phyloP scores from a whole-genome alignment of 2,329 filamentous ascomycete genomes.

The Westerdykella sp. region DNA sequence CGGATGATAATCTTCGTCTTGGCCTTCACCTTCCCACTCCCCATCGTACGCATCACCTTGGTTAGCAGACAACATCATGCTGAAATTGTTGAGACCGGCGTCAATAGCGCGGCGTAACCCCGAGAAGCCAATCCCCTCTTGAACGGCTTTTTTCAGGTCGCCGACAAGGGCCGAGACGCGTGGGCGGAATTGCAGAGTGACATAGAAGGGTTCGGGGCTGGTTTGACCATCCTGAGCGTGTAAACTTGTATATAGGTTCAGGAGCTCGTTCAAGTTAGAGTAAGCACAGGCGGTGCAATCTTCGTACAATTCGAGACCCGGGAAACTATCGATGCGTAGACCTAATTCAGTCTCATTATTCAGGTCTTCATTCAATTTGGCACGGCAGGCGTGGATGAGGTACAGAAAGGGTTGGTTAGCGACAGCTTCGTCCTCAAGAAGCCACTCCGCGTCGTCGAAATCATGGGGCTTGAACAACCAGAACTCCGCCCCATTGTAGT shows the following conservation, averaged over 20 bases:
- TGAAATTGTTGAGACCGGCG: conserved; percentile 25
- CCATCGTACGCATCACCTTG: conserved; percentile 15
- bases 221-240: conserved; percentile 53
- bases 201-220: conserved; percentile 51
- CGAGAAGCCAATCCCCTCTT: conserved; percentile 53
- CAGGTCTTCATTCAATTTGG: conserved; percentile 51
- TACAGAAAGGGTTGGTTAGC: conserved; percentile 39
- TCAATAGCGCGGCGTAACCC: conserved; percentile 35
- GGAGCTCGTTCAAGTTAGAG: conserved; percentile 42
- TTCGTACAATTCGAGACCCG: conserved; percentile 26
- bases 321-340: conserved; percentile 41
- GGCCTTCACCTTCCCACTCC: conserved; percentile 17
- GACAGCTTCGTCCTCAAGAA: conserved; percentile 20
- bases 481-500: conserved; percentile 23
- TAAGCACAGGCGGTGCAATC: conserved; percentile 28
- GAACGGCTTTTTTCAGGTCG: conserved; percentile 48
- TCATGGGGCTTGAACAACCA: conserved; percentile 27
- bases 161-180: conserved; percentile 50
- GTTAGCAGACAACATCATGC: conserved; percentile 10
- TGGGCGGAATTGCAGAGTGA: conserved; percentile 50
- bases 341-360: conserved; percentile 47
- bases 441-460: conserved; percentile 26
- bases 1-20: conserved; percentile 1
- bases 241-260: conserved; percentile 55
- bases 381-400: conserved; percentile 52